Percentiles rank a stretch among this genome's conserved stretches.
Evolutionary conservation across 371 early-diverging fungal species (phyloP).

Genomic region (Mortierella sp.): DNA sequence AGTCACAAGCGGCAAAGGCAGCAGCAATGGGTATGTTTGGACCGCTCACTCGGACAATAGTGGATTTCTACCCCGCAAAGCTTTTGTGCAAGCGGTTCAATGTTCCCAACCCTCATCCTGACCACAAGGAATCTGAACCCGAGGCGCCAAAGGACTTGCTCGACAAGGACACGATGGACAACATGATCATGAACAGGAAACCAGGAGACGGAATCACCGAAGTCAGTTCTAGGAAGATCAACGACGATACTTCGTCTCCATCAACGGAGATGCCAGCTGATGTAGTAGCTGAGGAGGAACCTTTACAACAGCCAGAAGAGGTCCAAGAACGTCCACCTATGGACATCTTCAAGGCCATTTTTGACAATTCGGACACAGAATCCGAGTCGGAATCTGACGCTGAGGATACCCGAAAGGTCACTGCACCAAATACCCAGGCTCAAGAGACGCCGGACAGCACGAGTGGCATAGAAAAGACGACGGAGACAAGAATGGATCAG

Average conservation of each 20-base stretch:
- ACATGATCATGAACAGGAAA: conserved; percentile 61
- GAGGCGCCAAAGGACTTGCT: conserved; percentile 51
- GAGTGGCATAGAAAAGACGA: neutral
- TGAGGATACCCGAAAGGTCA: conserved; percentile 27
- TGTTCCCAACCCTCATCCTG: conserved; percentile 80
- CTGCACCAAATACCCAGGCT: neutral
- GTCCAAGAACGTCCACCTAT: conserved; percentile 73
- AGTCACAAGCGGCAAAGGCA: conserved; percentile 69
- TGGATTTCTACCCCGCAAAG: conserved; percentile 72
- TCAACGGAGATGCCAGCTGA: neutral
- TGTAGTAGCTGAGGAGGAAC: conserved; percentile 12
- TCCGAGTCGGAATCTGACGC: conserved; percentile 56
- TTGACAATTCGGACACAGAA: conserved; percentile 74
- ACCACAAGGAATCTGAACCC: conserved; percentile 57
- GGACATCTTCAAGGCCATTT: conserved; percentile 90
- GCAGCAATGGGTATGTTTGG: conserved; percentile 85
- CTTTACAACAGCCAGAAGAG: conserved; percentile 1
- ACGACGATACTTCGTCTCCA: neutral
- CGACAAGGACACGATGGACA: conserved; percentile 67
- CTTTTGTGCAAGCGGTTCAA: conserved; percentile 88
- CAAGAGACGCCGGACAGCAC: neutral
- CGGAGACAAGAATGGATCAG: no score
- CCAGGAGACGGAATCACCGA: conserved; percentile 30
- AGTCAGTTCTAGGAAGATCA: neutral
- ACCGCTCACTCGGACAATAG: conserved; percentile 68